Evolutionary conservation across 495 filamentous ascomycete species (phyloP), one percentile per base, ranked within the genome.

Genomic region (Wilcoxina mikolae): DNA sequence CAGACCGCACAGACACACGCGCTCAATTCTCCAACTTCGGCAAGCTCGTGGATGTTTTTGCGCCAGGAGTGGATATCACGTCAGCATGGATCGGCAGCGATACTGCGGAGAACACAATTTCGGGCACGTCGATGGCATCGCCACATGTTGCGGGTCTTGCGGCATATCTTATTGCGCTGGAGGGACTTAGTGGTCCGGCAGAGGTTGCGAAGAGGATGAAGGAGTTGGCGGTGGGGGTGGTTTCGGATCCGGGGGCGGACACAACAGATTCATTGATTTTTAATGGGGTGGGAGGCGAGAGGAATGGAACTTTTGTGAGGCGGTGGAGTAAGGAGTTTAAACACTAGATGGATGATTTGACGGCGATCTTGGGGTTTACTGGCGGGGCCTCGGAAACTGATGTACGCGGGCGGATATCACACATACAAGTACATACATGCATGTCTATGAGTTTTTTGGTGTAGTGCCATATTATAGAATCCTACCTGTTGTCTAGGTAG

Each of bases 81-180:
- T 67, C 64, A 18, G 56, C 68, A 38, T 71, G 68, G 67, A 65
- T 71, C 22, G 66, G 68, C 12, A 58, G 53, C 55, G 41, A 53
- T 18, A 57, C 41, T 23, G 58, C 63, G 10, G 27, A 35, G 28
- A 59, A 59, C 47, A 68, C 64, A 2, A 65, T 78, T 53, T 74
- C 71, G 62, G 76, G 77, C 17, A 80, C 77, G 33, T 72, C 68
- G 54, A 78, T 77, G 73, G 73, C 80, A 4, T 72, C 74, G 12
- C 80, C 80, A 0, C 78, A 82, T 58, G 71, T 82, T 18, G 69
- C 73, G 3, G 80, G 80, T 29, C 65, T 78, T 33, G 70, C 69
- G 7, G 68, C 77, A 24, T 79, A 78, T 62, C 62, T 81, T 15
- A 72, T 71, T 25, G 68, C 69, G 23, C 56, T 73, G 18, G 74